Conservation (phyloP, 2,329 filamentous ascomycete genomes). For the Colletotrichum graminicola region DNA sequence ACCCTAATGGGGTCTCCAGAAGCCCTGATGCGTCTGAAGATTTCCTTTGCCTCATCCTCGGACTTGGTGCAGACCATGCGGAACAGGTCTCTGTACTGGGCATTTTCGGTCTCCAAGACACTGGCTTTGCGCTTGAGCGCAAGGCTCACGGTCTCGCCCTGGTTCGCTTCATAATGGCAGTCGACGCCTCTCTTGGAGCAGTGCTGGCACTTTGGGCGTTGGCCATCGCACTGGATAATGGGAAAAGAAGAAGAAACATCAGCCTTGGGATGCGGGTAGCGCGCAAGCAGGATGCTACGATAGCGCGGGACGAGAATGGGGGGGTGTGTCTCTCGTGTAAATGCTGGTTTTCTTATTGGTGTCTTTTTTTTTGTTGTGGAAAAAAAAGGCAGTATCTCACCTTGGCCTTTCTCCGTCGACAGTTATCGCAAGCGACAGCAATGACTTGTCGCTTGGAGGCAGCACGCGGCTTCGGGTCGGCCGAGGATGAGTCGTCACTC, state of each 20-base stretch:
- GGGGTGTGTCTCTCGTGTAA: neutral
- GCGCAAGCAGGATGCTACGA: neutral
- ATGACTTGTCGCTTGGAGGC: constrained; percentile 35
- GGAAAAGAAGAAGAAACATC: neutral
- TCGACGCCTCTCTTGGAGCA: constrained; percentile 34
- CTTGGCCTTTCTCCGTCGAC: constrained; percentile 36
- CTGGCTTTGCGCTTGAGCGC: constrained; percentile 43
- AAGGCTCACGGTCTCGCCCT: constrained; percentile 40
- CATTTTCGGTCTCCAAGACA: constrained; percentile 40
- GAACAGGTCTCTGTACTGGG: constrained; percentile 43
- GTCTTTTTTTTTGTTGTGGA: no score
- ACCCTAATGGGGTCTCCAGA: constrained; percentile 38
- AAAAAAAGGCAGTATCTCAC: constrained; percentile 9
- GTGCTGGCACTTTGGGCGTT: constrained; percentile 39
- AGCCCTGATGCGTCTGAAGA: constrained; percentile 42
- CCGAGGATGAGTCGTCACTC: constrained; percentile 29
- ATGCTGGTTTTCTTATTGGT: neutral
- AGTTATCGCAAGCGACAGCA: constrained; percentile 40
- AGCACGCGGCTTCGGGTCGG: constrained; percentile 28
- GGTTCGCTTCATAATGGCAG: constrained; percentile 39
- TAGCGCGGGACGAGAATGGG: neutral
- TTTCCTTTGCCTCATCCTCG: constrained; percentile 43
- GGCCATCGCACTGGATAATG: constrained; percentile 34
- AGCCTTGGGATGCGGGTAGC: neutral
- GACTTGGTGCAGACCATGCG: constrained; percentile 40